These are phyloP conservation scores for Grosmannia serpens DNA, from an alignment of 2,329 filamentous ascomycete species.

Conservation along the genomic window DNA sequence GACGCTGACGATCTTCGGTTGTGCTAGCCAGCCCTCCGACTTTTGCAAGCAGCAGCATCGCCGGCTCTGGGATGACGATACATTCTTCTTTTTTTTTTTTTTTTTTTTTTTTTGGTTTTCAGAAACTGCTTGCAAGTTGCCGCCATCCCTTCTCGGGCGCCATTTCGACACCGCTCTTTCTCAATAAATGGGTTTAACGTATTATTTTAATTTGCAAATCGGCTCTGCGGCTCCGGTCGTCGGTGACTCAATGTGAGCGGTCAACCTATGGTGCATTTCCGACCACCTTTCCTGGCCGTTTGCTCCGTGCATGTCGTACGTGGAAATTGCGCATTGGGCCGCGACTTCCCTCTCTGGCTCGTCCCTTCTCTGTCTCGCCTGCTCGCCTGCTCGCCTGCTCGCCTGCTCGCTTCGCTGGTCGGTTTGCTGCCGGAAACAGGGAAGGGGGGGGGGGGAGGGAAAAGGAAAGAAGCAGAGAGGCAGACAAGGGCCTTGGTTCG, in stretches of 20 bases:
- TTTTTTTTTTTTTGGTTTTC: too few relatives aligned
- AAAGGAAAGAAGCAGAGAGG: neutral
- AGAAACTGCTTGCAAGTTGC: neutral
- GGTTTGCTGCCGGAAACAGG: neutral
- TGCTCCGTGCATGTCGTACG: neutral
- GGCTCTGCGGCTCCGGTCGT: slow-evolving; percentile 1
- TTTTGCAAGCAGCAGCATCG: neutral
- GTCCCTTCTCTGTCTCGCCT: neutral
- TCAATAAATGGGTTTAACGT: neutral
- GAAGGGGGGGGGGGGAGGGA: neutral
- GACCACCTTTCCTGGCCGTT: neutral
- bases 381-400: neutral
- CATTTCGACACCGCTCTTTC: neutral
- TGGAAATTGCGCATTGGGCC: neutral
- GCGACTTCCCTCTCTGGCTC: neutral
- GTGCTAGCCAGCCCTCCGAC: neutral
- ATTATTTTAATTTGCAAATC: neutral
- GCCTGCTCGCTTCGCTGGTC: neutral
- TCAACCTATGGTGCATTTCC: neutral
- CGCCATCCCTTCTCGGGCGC: neutral
- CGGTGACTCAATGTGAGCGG: neutral
- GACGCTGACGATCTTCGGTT: too few relatives aligned
- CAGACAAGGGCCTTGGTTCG: neutral
- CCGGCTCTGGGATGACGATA: neutral
- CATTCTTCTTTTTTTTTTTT: too few relatives aligned